phyloP scores from a whole-genome alignment of 2,329 filamentous ascomycete genomes.

The Claviceps fusiformis region DNA sequence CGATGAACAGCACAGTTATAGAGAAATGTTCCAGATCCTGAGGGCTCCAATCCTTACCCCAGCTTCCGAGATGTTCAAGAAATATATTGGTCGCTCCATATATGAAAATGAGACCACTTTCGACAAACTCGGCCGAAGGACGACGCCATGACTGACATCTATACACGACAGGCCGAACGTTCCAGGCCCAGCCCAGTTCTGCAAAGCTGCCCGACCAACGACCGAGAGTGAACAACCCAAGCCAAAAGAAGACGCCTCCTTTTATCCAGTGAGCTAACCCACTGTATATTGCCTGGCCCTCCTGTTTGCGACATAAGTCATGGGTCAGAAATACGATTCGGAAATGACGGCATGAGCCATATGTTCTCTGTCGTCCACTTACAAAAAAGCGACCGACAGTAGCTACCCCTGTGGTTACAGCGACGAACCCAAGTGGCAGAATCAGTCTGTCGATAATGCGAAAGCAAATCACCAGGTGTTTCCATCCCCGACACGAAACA shows the following conservation, averaged over 20 bases:
- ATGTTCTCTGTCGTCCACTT: constrained; percentile 23
- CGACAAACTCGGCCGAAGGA: constrained; percentile 75
- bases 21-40: constrained; percentile 84
- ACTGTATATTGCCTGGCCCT: constrained; percentile 57
- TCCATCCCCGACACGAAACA: constrained; percentile 43
- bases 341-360: not conserved
- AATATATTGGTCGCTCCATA: constrained; percentile 88
- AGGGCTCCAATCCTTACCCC: constrained; percentile 57
- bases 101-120: constrained; percentile 78
- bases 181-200: constrained; percentile 93
- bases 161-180: constrained; percentile 50
- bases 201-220: constrained; percentile 85
- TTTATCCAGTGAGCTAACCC: constrained; percentile 91
- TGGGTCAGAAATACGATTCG: not conserved
- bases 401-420: constrained; percentile 57
- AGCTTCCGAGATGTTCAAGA: constrained; percentile 70
- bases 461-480: constrained; percentile 45
- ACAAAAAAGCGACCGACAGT: constrained; percentile 77
- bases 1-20: constrained; percentile 87
- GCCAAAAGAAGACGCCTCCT: constrained; percentile 89
- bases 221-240: constrained; percentile 73
- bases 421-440: constrained; percentile 63
- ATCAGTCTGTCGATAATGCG: constrained; percentile 62
- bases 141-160: constrained; percentile 44
- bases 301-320: constrained; percentile 28